Evolutionary conservation across 306 rosid genomes (phyloP), one percentile per base, ranked within the genome.

Genomic region (Quercus gilva): DNA sequence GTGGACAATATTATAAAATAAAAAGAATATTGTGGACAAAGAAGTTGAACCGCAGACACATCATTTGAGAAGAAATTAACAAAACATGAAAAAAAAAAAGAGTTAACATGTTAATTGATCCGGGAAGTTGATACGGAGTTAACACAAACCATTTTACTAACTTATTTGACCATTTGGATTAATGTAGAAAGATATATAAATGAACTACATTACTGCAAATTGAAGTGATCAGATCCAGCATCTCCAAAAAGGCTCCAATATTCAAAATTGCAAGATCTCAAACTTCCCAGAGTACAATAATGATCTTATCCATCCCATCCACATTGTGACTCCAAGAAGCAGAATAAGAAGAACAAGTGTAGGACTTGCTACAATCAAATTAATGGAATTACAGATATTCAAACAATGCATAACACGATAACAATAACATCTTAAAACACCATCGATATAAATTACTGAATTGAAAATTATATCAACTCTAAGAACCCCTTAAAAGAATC

Each of bases 391-490:
- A 76, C 76, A 80, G 60, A 79, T 63, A 68, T 67, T 64, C 43
- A 31, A 58, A 71, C 41, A 45, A 35, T 51, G 25, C 73, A 78
- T 73, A 63, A 79, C 19, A 3, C 21, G 63, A 64, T 28, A n/a
- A 60, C 78, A 25, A 28, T 21, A 2, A 4, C 45, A 41, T 41
- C 29, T 25, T 11, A 57, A 60, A 75, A 75, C 77, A 43, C 55
- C 60, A 71, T 45, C 35, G 69, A 70, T 2, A 51, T 49, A 79
- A 84, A 79, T 55, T 75, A 37, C 87, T 77, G 69, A 77, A 85
- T 72, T 63, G 75, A 77, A 35, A 33, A 81, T 78, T 78, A 25
- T 79, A 25, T 59, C 20, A 56, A 13, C 81, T 78, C 73, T 49
- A 80, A 74, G 73, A 58, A 79, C 58, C 63, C 21, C 79, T 33